phyloP scores from a whole-genome alignment of 169 alveolate genomes.

The Plasmodium malariae region DNA sequence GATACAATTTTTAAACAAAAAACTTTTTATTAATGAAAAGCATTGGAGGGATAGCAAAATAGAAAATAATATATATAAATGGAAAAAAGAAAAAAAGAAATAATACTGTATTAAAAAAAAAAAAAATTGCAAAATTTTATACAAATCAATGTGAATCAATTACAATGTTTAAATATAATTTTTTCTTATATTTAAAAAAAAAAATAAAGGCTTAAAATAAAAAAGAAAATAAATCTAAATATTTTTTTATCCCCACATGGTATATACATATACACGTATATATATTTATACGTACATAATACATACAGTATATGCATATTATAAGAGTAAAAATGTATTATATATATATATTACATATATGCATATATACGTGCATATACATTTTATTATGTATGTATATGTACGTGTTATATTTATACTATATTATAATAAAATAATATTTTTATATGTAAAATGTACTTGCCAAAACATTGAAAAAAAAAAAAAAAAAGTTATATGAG shows the following conservation, averaged over 20 bases:
- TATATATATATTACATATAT: no score
- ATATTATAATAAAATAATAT: background rate
- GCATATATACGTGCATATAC: background rate
- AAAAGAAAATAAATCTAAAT: background rate
- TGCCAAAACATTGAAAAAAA: background rate
- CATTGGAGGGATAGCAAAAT: background rate
- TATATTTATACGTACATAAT: background rate
- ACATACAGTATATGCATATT: background rate
- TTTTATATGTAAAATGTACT: background rate
- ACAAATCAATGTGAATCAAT: slow-evolving; percentile 3
- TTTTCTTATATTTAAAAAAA: slow-evolving; percentile 7
- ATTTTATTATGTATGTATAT: no score
- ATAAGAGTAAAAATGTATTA: no score
- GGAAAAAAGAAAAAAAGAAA: background rate
- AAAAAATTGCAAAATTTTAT: slow-evolving; percentile 4
- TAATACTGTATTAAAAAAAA: no score
- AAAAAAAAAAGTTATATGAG: background rate
- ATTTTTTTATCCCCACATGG: background rate
- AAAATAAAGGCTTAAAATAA: background rate
- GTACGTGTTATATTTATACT: background rate
- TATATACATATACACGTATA: background rate
- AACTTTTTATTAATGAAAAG: background rate
- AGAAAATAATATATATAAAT: background rate
- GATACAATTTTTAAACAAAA: slow-evolving; percentile 3
- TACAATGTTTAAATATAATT: background rate